These are phyloP conservation scores for Verticillium alfalfae DNA, from an alignment of 2,329 filamentous ascomycete genomes.

Conservation along the genomic window DNA sequence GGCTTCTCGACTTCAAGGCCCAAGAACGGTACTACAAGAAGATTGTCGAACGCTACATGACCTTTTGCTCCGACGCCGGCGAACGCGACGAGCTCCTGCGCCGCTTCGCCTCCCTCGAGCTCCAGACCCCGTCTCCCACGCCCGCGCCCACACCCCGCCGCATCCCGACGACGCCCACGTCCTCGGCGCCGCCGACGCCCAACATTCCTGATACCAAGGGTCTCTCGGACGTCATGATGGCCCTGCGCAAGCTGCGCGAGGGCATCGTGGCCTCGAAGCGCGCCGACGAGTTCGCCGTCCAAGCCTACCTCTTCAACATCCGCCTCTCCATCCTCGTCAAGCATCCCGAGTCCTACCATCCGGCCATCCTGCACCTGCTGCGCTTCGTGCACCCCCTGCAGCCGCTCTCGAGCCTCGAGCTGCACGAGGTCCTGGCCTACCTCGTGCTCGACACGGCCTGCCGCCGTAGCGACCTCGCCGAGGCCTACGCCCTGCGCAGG, in stretches of 20 bases:
- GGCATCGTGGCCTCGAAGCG: conserved; percentile 76
- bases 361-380: conserved; percentile 76
- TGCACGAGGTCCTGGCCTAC: conserved; percentile 75
- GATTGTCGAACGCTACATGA: conserved; percentile 84
- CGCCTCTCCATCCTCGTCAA: conserved; percentile 74
- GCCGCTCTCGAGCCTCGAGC: conserved; percentile 65
- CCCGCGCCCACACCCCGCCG: conserved; percentile 6
- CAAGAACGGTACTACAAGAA: conserved; percentile 84
- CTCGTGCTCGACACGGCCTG: conserved; percentile 85
- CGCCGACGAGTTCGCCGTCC: conserved; percentile 74
- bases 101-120: conserved; percentile 63
- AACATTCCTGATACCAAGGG: conserved; percentile 5
- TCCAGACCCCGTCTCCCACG: conserved; percentile 21
- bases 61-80: conserved; percentile 72
- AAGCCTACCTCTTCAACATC: conserved; percentile 88
- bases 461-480: conserved; percentile 66
- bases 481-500: conserved; percentile 64
- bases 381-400: conserved; percentile 62
- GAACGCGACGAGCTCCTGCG: conserved; percentile 68
- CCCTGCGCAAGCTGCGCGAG: conserved; percentile 88
- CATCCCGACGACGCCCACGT: conserved; percentile 6
- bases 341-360: conserved; percentile 84
- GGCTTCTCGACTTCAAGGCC: conserved; percentile 66
- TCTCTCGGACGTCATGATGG: conserved; percentile 69
- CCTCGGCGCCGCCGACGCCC: conserved; percentile 5